These are phyloP conservation scores for Globisporangium cylindrosporum DNA, from an alignment of 352 stramenopile species.

Conservation along the genomic window DNA sequence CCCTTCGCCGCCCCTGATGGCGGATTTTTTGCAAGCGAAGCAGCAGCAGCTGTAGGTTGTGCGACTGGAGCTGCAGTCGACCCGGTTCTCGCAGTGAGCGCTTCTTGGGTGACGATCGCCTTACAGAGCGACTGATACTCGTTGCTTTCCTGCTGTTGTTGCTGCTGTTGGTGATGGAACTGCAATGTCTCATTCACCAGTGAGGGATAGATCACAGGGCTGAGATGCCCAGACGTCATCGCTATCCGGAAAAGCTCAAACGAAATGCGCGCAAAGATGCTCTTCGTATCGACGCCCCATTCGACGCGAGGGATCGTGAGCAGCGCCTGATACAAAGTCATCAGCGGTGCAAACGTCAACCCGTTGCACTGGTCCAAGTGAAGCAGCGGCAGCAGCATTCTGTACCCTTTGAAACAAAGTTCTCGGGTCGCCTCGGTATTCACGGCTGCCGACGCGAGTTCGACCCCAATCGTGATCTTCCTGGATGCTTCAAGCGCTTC, in stretches of 20 bases:
- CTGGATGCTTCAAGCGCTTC: slow-evolving; percentile 41
- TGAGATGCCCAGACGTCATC: slow-evolving; percentile 21
- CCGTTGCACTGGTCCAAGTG: slow-evolving; percentile 44
- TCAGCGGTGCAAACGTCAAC: slow-evolving; percentile 46
- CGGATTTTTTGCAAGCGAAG: background rate
- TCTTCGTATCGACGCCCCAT: slow-evolving; percentile 53
- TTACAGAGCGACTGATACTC: slow-evolving; percentile 16
- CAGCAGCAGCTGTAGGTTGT: background rate
- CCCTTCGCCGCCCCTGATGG: background rate
- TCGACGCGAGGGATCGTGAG: slow-evolving; percentile 18
- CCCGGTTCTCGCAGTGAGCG: background rate
- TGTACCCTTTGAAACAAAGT: slow-evolving; percentile 70
- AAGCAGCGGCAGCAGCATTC: slow-evolving; percentile 59
- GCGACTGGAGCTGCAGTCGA: background rate
- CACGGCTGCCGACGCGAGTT: slow-evolving; percentile 49
- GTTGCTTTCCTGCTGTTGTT: slow-evolving; percentile 1
- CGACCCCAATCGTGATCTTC: slow-evolving; percentile 54
- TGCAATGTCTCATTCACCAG: slow-evolving; percentile 13
- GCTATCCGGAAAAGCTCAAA: slow-evolving; percentile 64
- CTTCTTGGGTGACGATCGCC: slow-evolving; percentile 3
- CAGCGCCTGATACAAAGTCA: slow-evolving; percentile 53
- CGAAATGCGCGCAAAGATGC: slow-evolving; percentile 43
- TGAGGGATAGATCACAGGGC: slow-evolving; percentile 21
- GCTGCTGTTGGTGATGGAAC: background rate
- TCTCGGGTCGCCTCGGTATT: slow-evolving; percentile 48